These are phyloP conservation scores for Ceratocystis destructans DNA, from an alignment of 2,329 filamentous ascomycete species.

Conservation along the genomic window DNA sequence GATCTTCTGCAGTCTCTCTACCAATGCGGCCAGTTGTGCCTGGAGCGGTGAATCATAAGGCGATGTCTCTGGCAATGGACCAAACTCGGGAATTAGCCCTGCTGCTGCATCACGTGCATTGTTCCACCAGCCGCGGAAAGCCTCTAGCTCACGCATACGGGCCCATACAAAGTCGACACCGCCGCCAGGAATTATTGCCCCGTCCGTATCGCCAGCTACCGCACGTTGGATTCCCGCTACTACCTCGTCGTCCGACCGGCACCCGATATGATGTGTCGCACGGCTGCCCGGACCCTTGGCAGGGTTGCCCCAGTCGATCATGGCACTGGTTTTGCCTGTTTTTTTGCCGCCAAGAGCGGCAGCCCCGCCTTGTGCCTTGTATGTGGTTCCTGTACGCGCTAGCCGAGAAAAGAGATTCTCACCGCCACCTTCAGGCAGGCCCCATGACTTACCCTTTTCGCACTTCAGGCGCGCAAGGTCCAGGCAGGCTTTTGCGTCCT, in stretches of 20 bases:
- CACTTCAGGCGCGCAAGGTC: slow-evolving; percentile 93
- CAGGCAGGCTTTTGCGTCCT: slow-evolving; percentile 81
- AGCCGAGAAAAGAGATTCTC: slow-evolving; percentile 87
- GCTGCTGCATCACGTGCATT: slow-evolving; percentile 33
- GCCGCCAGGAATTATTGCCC: slow-evolving; percentile 42
- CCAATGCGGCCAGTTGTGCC: slow-evolving; percentile 33
- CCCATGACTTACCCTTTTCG: slow-evolving; percentile 80
- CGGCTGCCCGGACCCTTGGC: slow-evolving; percentile 42
- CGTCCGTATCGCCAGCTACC: slow-evolving; percentile 44
- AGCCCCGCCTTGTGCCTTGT: slow-evolving; percentile 46
- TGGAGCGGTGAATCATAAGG: slow-evolving; percentile 28
- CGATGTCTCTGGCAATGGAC: slow-evolving; percentile 20
- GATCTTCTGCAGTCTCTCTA: slow-evolving; percentile 40
- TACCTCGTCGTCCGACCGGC: slow-evolving; percentile 46
- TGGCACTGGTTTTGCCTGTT: slow-evolving; percentile 51
- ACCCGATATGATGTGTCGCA: slow-evolving; percentile 43
- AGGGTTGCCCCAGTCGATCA: slow-evolving; percentile 84
- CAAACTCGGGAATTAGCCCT: slow-evolving; percentile 22
- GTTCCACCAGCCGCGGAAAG: slow-evolving; percentile 55
- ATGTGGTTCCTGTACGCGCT: slow-evolving; percentile 46
- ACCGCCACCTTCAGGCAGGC: slow-evolving; percentile 59
- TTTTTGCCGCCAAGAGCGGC: slow-evolving; percentile 42
- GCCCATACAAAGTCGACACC: slow-evolving; percentile 56
- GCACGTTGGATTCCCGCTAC: slow-evolving; percentile 42
- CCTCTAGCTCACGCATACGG: slow-evolving; percentile 51